Base-by-base conservation (phyloP, 495 filamentous ascomycete species). In the Aspergillus hancockii region DNA sequence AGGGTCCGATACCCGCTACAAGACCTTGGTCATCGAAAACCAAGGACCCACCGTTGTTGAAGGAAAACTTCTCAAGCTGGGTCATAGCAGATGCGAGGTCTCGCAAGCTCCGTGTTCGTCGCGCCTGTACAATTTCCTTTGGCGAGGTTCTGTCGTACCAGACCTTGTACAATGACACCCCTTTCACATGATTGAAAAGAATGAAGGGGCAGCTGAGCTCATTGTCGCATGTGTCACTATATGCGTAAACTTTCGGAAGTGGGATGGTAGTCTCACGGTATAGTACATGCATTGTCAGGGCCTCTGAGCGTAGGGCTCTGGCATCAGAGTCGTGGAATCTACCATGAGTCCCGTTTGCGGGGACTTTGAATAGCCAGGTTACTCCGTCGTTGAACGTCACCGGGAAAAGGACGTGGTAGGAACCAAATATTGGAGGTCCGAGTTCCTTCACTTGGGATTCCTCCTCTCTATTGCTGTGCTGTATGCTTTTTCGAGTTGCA, bases 61-160 rank as follows among this genome's bases (percentile, higher is more conserved):
- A 72, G n/a, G 64, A 40, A 30, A 74, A 69, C 12, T 58, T 57
- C n/a, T 50, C 43, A 0, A 78, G 64, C 58, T 74, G 67, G 1
- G 58, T 57, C 69, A 78, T 74, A 19, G 68, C 69, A 12, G 34
- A 22, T 1, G 75, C 72, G 25, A 76, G 54, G 6, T 46, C 60
- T 52, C 61, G 49, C 10, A 75, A 55, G 19, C 63, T 49, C 23
- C 63, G 65, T 21, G 45, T 54, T 25, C 71, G 70, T 31, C 57
- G 63, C 54, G 31, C 43, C 31, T 13, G 50, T 6, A 47, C 43
- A 1, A 47, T 3, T 9, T 47, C 43, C 19, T 22, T 23, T 10
- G 43, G 18, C 43, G 43, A 47, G 18, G 43, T 43, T 23, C 30
- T 53, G 23, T 59, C 18, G 45, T 52, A 25, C 64, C 55, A 32